Evolutionary conservation across 2,329 filamentous ascomycete species (phyloP).

Genomic region (Colletotrichum lentis): DNA sequence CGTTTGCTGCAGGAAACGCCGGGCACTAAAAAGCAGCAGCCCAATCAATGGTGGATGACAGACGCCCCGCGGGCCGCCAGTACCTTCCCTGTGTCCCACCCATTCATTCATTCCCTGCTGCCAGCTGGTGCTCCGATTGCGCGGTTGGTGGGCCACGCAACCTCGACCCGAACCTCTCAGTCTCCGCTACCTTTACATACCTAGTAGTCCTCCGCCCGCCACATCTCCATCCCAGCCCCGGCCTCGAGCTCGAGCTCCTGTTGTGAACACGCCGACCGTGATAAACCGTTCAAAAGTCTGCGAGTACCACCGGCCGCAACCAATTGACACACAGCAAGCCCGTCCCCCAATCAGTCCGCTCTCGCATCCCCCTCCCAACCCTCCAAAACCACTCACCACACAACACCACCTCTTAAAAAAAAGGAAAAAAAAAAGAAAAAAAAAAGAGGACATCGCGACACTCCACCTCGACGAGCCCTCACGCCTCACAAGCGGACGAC

Average conservation of each 20-base stretch:
- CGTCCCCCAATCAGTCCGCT: too few relatives aligned
- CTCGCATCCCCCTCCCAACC: neutral
- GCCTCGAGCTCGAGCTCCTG: slow-evolving; percentile 6
- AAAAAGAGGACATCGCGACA: neutral
- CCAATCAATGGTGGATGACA: neutral
- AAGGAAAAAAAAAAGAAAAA: too few relatives aligned
- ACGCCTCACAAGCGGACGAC: neutral
- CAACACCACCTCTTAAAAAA: too few relatives aligned
- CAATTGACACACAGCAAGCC: neutral
- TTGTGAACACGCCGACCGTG: neutral
- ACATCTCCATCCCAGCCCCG: slow-evolving; percentile 2
- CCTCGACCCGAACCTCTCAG: slow-evolving; percentile 5
- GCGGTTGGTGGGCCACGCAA: slow-evolving; percentile 11
- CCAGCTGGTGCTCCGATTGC: slow-evolving; percentile 16
- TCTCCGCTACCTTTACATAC: neutral
- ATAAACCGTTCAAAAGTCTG: neutral
- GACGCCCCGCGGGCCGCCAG: too few relatives aligned
- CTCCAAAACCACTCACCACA: neutral
- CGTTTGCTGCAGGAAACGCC: slow-evolving; percentile 11
- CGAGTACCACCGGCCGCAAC: neutral
- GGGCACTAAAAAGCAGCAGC: neutral
- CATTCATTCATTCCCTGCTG: neutral
- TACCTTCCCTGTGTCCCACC: too few relatives aligned
- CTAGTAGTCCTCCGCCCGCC: neutral
- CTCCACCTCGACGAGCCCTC: neutral